phyloP scores from a whole-genome alignment of 441 rosid genomes.

The Populus hybrid region DNA sequence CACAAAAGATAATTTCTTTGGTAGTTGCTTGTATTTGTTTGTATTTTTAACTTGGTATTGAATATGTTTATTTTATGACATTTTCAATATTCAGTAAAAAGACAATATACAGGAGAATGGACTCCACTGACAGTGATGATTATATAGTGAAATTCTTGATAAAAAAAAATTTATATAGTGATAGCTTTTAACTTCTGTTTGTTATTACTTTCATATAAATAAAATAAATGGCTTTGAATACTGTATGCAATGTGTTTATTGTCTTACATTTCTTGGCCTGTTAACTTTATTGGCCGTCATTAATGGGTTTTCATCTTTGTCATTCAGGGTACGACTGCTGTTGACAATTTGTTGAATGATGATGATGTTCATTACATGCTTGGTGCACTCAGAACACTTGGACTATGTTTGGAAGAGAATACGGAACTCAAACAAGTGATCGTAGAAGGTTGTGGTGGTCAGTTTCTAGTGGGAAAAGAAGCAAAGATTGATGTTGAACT shows the following conservation, averaged over 20 bases:
- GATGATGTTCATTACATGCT: constrained; percentile 94
- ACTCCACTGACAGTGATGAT: not conserved
- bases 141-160: not conserved
- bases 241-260: not conserved
- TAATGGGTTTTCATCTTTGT: not conserved
- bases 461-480: constrained; percentile 63
- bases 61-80: not conserved
- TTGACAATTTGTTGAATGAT: constrained; percentile 86
- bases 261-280: not conserved
- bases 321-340: constrained; percentile 76
- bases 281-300: not conserved
- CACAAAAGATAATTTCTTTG: not conserved
- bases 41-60: too few relatives aligned
- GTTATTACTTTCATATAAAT: not conserved
- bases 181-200: not conserved
- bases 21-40: too few relatives aligned
- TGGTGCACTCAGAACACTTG: constrained; percentile 76
- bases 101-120: not conserved
- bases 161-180: not conserved
- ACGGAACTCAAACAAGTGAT: constrained; percentile 53
- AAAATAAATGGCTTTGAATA: not conserved
- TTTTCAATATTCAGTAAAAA: not conserved
- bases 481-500: constrained; percentile 60
- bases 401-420: constrained; percentile 60
- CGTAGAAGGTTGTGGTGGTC: constrained; percentile 88